Evolutionary conservation across 805 yeast species (phyloP).

Genomic region (Zygotorulaspora florentina): DNA sequence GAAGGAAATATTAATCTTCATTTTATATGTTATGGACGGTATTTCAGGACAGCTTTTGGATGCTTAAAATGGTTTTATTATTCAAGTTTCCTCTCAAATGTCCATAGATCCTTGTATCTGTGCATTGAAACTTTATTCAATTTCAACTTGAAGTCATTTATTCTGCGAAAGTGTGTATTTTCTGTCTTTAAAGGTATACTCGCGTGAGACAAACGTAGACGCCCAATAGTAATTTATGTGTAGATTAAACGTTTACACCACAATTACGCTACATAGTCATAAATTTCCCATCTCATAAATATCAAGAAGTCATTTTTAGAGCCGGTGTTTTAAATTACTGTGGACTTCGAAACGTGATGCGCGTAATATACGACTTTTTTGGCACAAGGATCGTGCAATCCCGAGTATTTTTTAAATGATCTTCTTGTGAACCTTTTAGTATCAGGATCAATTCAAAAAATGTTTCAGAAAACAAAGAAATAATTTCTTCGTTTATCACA

Average conservation of each 20-base stretch:
- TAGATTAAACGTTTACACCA: not conserved
- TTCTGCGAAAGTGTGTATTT: not conserved
- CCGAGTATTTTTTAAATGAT: not conserved
- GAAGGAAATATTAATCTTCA: not conserved
- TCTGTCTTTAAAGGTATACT: not conserved
- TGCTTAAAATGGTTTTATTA: too few relatives aligned
- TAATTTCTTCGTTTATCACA: not conserved
- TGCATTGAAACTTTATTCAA: too few relatives aligned
- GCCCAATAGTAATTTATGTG: not conserved
- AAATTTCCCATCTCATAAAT: not conserved
- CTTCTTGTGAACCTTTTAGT: not conserved
- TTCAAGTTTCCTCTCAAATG: too few relatives aligned
- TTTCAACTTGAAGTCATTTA: too few relatives aligned
- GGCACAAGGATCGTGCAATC: not conserved
- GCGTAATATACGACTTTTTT: not conserved
- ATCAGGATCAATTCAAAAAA: not conserved
- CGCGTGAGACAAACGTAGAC: not conserved
- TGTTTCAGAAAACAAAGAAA: not conserved
- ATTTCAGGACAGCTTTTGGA: conserved; percentile 41
- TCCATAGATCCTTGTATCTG: too few relatives aligned
- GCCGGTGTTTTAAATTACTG: not conserved
- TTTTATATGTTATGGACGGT: not conserved
- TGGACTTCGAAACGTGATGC: not conserved
- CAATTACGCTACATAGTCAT: not conserved
- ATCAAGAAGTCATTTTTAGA: too few relatives aligned